Base-by-base conservation (phyloP, 331 rosid species). In the Quercus phellos region DNA sequence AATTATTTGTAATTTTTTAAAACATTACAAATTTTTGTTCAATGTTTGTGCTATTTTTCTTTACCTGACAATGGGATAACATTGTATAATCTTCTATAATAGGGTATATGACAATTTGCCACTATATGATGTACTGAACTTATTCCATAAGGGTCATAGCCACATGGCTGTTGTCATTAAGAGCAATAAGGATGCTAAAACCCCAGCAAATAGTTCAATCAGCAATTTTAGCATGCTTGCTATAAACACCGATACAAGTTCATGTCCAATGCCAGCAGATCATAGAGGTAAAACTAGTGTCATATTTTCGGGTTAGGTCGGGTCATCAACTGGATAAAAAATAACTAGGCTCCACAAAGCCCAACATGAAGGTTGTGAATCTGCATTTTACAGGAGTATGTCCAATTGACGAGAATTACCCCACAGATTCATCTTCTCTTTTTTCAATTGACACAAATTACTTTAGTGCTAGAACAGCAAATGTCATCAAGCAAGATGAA, bases 81-180 rank as follows among this genome's bases (percentile, higher is more conserved):
- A 67, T 9, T 38, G 51, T 4, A 19, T 18, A 18, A 18, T 51
- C 68, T 17, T 60, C 22, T 38, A 16, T 53, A 4, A 71, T 72
- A 76, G 81, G 70, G 74, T 81, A 13, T 27, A 9, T 17, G 81
- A 76, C 13, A 51, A 72, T 69, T 81, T 46, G 55, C 81, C 85
- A 19, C 77, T 81, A 14, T 81, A 76, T 60, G 78, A 81, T 60
- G 72, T 76, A 14, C 34, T 81, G 69, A 77, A 81, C 5, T 30
- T 34, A 59, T 81, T 81, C 46, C 70, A 76, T 27, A 56, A 26
- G 42, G 78, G 78, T 60, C 77, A 30, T 1, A 4, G 84, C 59
- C 77, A 81, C 30, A 81, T 76, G 84, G 81, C 85, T 55, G 61
- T 81, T 63, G 85, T 81, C 38, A 46, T 76, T 10, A 76, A 72